Evolutionary conservation across 78 protist genomes (phyloP).

Genomic region (Planoprotostelium fungivorum): DNA sequence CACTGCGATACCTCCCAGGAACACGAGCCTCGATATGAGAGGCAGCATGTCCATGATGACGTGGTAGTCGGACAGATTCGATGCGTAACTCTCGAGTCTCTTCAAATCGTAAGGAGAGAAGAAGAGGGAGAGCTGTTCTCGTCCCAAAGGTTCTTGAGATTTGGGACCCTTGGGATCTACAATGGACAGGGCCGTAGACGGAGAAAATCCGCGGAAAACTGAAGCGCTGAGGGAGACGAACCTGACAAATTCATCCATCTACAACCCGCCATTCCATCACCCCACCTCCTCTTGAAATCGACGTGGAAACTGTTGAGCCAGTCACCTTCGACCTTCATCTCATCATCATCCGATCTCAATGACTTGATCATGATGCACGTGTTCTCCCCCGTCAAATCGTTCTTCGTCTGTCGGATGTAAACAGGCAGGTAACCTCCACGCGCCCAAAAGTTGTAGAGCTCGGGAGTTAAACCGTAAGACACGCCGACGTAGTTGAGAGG

Average conservation of each 20-base stretch:
- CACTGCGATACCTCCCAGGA: constrained; percentile 12
- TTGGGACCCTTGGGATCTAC: background rate
- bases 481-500: constrained; percentile 93
- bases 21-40: constrained; percentile 60
- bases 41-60: constrained; percentile 91
- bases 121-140: constrained; percentile 11
- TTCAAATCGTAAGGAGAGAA: constrained; percentile 79
- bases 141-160: background rate
- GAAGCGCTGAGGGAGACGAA: background rate
- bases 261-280: background rate
- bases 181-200: background rate
- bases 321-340: constrained; percentile 14
- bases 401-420: constrained; percentile 81
- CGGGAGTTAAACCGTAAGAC: constrained; percentile 80
- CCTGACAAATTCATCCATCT: background rate
- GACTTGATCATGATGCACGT: constrained; percentile 87
- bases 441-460: constrained; percentile 89
- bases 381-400: constrained; percentile 98
- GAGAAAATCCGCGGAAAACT: background rate
- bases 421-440: constrained; percentile 46
- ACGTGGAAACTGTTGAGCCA: constrained; percentile 34
- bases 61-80: constrained; percentile 81
- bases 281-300: constrained; percentile 29
- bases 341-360: background rate
- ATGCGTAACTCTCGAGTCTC: constrained; percentile 76